These are phyloP conservation scores for Fusarium staphyleae DNA, from an alignment of 2,329 filamentous ascomycete species.

Conservation along the genomic window DNA sequence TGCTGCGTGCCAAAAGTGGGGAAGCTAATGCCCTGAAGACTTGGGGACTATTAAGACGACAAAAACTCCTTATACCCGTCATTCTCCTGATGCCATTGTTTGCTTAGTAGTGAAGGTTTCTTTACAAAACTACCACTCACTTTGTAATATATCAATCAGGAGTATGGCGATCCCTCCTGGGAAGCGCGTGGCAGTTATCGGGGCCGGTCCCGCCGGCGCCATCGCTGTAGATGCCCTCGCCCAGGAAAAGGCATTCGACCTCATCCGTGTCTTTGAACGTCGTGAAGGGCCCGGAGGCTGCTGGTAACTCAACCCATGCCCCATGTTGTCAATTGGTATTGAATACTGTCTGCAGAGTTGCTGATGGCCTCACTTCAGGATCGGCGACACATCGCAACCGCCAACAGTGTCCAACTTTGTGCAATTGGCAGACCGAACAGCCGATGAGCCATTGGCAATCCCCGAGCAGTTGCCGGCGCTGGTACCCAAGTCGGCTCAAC, in stretches of 20 bases:
- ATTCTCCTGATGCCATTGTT: background rate
- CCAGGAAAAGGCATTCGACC: slow-evolving; percentile 64
- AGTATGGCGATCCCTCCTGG: slow-evolving; percentile 18
- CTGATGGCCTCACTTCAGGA: slow-evolving; percentile 45
- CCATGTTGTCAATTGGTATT: background rate
- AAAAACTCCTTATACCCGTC: no score
- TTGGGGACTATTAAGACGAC: slow-evolving; percentile 2
- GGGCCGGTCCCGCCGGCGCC: slow-evolving; percentile 65
- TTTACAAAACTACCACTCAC: background rate
- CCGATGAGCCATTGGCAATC: slow-evolving; percentile 57
- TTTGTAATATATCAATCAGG: background rate
- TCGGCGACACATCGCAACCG: slow-evolving; percentile 49
- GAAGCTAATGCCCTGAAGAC: slow-evolving; percentile 16
- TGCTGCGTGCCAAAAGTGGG: slow-evolving; percentile 15
- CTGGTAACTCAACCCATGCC: slow-evolving; percentile 53
- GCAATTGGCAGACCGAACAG: slow-evolving; percentile 55
- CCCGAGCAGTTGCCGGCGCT: slow-evolving; percentile 57
- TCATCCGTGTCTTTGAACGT: slow-evolving; percentile 68
- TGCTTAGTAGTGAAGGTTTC: background rate
- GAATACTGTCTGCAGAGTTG: background rate
- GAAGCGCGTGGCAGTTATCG: slow-evolving; percentile 63
- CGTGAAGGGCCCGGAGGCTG: slow-evolving; percentile 66
- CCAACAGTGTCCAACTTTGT: slow-evolving; percentile 54
- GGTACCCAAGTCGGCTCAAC: slow-evolving; percentile 50
- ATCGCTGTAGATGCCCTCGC: slow-evolving; percentile 67